Evolutionary conservation across 768 basidiomycete genomes (phyloP).

Genomic region (Auricularia sp.): DNA sequence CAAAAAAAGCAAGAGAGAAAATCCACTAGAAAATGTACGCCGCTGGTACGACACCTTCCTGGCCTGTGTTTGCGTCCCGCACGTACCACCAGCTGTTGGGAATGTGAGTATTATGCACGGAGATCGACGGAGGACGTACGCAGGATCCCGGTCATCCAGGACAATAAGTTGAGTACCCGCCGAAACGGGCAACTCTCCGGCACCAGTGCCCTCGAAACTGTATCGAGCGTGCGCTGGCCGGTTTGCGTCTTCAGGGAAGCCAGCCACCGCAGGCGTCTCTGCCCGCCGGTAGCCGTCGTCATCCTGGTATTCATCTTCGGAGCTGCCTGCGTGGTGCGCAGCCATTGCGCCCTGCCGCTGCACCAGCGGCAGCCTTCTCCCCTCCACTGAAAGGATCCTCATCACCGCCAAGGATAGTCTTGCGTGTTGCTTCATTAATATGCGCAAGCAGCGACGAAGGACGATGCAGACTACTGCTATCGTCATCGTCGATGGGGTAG

Average conservation of each 20-base stretch:
- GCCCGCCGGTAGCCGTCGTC: constrained; percentile 70
- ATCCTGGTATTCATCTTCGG: constrained; percentile 40
- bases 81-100: constrained; percentile 84
- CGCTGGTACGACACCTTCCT: constrained; percentile 85
- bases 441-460: constrained; percentile 85
- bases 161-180: constrained; percentile 66
- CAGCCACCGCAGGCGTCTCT: constrained; percentile 63
- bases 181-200: constrained; percentile 65
- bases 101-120: constrained; percentile 4
- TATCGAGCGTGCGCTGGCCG: constrained; percentile 73
- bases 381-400: constrained; percentile 28
- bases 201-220: constrained; percentile 69
- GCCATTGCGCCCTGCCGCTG: constrained; percentile 22
- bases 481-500: constrained; percentile 63
- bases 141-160: constrained; percentile 69
- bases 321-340: constrained; percentile 42
- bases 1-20: neutral
- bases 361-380: constrained; percentile 28
- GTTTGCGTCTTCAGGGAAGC: constrained; percentile 43
- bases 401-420: constrained; percentile 58
- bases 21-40: constrained; percentile 68
- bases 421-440: constrained; percentile 82
- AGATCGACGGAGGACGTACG: constrained; percentile 38
- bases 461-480: constrained; percentile 58
- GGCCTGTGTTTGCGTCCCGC: constrained; percentile 66